Base-by-base conservation (phyloP, 2,329 filamentous ascomycete species). In the Hypoxylon sp. region DNA sequence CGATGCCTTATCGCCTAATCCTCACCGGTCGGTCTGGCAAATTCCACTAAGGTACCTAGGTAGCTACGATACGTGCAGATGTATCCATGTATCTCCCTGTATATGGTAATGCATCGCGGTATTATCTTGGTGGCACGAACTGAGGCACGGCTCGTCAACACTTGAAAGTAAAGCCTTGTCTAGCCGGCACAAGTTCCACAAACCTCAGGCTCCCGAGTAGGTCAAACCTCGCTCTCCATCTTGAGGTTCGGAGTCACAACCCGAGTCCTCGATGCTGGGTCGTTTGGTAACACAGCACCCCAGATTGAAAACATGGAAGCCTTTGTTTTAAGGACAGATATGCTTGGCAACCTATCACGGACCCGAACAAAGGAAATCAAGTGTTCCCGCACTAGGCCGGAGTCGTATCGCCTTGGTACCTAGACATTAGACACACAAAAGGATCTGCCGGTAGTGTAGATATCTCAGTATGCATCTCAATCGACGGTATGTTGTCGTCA, bases 1-100 rank as follows among this genome's bases (percentile, higher is more conserved):
- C 15, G 63, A 46, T 65, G 58, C 69, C 69, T 64, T 62, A 56
- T 67, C 62, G 65, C 65, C 59, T 66, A 48, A 67, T 67, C 54
- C 53, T 73, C 67, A 72, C 71, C 71, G 71, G 71, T 70, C 65
- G 65, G 67, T 69, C 69, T 72, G 39, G 24, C 51, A 55, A 48
- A 63, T 51, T 31, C 11, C 17, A 57, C 32, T 54, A 47, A 31
- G 55, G n/a, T n/a, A n/a, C n/a, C n/a, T n/a, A n/a, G n/a, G n/a
- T n/a, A n/a, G n/a, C n/a, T 65, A 31, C 65, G 52, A 64, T 65
- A 62, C 52, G 57, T 29, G 39, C 46, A 52, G 29, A 32, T 53
- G 17, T 44, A 44, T 44, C 39, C n/a, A 60, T 21, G 17, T 35
- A 11, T 65, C 44, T 35, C 59, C 47, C 31, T 55, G 27, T 44